Conservation (phyloP, 2,329 filamentous ascomycete genomes). For the Epichloe gansuensis region DNA sequence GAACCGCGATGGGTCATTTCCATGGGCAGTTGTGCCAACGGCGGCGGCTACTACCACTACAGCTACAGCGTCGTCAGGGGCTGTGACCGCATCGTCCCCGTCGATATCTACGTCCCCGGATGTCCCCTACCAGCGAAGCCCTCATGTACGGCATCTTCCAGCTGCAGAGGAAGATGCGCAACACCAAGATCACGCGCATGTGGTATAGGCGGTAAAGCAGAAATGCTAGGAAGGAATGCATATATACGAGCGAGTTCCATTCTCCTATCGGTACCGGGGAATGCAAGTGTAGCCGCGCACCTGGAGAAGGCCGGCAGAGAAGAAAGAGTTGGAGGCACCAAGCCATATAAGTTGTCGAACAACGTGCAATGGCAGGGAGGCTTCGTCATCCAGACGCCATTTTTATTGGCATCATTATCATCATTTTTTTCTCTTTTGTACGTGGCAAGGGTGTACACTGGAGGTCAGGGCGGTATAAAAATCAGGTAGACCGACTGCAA, state of each 20-base stretch:
- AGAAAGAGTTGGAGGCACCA: background rate
- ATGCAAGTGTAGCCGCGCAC: background rate
- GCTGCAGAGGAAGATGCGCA: conserved; percentile 64
- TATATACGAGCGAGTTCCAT: too few species aligned
- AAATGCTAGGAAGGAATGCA: background rate
- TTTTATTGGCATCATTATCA: background rate
- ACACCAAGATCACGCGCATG: conserved; percentile 42
- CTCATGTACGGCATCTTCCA: conserved; percentile 62
- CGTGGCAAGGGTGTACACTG: background rate
- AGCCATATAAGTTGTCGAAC: background rate
- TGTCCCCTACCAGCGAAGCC: conserved; percentile 54
- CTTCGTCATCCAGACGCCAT: background rate
- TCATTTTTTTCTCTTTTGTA: background rate
- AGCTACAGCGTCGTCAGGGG: conserved; percentile 67
- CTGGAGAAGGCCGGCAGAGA: background rate
- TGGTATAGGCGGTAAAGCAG: conserved; percentile 43
- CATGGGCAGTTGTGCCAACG: conserved; percentile 78
- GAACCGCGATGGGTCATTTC: conserved; percentile 77
- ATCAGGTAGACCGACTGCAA: background rate
- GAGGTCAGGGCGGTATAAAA: background rate
- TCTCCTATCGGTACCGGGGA: background rate
- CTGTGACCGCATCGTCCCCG: conserved; percentile 65
- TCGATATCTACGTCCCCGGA: conserved; percentile 70
- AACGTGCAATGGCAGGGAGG: background rate
- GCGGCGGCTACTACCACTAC: conserved; percentile 80